phyloP scores from a whole-genome alignment of 768 basidiomycete species.

The Amylocystis lapponica region DNA sequence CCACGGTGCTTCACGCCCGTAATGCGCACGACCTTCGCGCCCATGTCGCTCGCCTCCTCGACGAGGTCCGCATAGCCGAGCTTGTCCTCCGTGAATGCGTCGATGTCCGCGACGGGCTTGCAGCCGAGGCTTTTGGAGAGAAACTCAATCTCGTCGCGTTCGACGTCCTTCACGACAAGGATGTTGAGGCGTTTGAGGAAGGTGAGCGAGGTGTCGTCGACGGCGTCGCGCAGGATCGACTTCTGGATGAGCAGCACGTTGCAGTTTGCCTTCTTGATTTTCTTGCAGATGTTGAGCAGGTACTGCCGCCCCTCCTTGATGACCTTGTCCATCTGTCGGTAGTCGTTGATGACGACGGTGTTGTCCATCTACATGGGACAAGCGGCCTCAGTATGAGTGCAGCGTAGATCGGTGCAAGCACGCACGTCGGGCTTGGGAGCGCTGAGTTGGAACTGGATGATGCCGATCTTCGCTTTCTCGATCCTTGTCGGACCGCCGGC shows the following conservation, averaged over 20 bases:
- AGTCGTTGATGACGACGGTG: conserved; percentile 98
- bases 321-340: conserved; percentile 99
- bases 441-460: conserved; percentile 97
- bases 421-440: conserved; percentile 96
- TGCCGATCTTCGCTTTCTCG: conserved; percentile 97
- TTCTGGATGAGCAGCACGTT: conserved; percentile 99
- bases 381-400: conserved; percentile 13
- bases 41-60: conserved; percentile 78
- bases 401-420: conserved; percentile 6
- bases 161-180: conserved; percentile 93
- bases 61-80: conserved; percentile 94
- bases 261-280: conserved; percentile 99
- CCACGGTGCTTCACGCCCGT: conserved; percentile 94
- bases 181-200: conserved; percentile 98
- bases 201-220: conserved; percentile 94
- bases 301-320: conserved; percentile 99
- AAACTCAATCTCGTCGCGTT: conserved; percentile 98
- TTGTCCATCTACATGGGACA: conserved; percentile 83
- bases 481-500: conserved; percentile 92
- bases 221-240: conserved; percentile 98
- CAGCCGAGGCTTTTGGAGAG: conserved; percentile 90
- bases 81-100: conserved; percentile 97
- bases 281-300: conserved; percentile 95
- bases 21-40: conserved; percentile 88
- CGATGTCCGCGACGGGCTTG: conserved; percentile 96